These are phyloP conservation scores for Hymenoscyphus salicellus DNA, from an alignment of 2,329 filamentous ascomycete genomes.

Conservation along the genomic window DNA sequence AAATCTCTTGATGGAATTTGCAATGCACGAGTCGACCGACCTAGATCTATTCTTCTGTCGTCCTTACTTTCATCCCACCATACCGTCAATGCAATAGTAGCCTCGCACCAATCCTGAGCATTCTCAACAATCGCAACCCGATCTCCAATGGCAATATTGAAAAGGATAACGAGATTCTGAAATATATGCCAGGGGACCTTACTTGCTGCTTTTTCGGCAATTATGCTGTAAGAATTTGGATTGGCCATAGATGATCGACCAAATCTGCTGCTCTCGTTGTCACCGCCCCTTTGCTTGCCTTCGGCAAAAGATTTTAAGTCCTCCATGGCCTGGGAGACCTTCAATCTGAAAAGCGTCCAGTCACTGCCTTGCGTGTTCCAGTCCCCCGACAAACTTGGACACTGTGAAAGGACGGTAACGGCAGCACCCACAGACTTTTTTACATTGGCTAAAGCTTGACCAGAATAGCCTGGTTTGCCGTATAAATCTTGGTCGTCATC, in stretches of 20 bases:
- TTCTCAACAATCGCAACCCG: slow-evolving; percentile 71
- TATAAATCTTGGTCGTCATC: slow-evolving; percentile 61
- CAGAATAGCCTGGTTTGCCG: slow-evolving; percentile 58
- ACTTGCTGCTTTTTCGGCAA: slow-evolving; percentile 72
- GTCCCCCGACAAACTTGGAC: slow-evolving; percentile 65
- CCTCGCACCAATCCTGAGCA: slow-evolving; percentile 90
- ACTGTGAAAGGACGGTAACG: slow-evolving; percentile 66
- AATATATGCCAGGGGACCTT: slow-evolving; percentile 88
- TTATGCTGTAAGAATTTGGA: slow-evolving; percentile 63
- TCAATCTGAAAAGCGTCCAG: slow-evolving; percentile 80
- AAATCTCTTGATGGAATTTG: slow-evolving; percentile 39
- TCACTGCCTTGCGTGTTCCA: slow-evolving; percentile 82
- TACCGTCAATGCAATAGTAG: slow-evolving; percentile 73
- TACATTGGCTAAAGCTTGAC: slow-evolving; percentile 73
- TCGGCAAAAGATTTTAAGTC: slow-evolving; percentile 77
- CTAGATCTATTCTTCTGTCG: slow-evolving; percentile 35
- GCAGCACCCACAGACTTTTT: slow-evolving; percentile 68
- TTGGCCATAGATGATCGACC: slow-evolving; percentile 45
- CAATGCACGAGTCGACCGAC: slow-evolving; percentile 25
- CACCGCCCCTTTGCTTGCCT: slow-evolving; percentile 54
- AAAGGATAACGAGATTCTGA: slow-evolving; percentile 76
- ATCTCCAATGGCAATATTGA: slow-evolving; percentile 75
- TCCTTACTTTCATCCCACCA: slow-evolving; percentile 90
- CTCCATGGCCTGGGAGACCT: slow-evolving; percentile 65
- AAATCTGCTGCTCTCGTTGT: slow-evolving; percentile 39